Evolutionary conservation across 2,329 filamentous ascomycete genomes (phyloP).

Genomic region (Arthrocladium fulminans): DNA sequence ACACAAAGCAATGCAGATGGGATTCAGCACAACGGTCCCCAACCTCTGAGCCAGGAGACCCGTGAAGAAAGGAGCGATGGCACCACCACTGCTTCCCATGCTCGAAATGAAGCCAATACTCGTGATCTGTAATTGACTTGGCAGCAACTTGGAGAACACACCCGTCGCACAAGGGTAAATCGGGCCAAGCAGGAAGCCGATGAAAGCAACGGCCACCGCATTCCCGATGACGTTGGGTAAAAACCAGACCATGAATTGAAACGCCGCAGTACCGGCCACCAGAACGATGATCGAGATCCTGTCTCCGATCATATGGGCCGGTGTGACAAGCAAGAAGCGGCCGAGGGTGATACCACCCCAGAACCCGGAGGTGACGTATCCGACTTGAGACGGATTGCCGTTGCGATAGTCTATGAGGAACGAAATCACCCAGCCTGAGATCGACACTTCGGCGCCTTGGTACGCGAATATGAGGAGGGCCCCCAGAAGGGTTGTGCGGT

Average conservation of each 20-base stretch:
- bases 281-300: conserved; percentile 58
- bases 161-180: conserved; percentile 59
- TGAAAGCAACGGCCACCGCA: conserved; percentile 56
- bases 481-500: conserved; percentile 58
- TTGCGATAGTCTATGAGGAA: conserved; percentile 67
- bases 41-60: conserved; percentile 40
- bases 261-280: conserved; percentile 51
- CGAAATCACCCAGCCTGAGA: conserved; percentile 79
- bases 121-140: conserved; percentile 32
- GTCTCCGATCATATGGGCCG: conserved; percentile 61
- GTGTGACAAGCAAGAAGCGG: conserved; percentile 60
- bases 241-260: conserved; percentile 70
- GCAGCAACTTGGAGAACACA: conserved; percentile 27
- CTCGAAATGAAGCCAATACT: conserved; percentile 33
- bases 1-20: conserved; percentile 48
- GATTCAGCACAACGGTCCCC: conserved; percentile 43
- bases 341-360: conserved; percentile 67
- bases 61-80: conserved; percentile 39
- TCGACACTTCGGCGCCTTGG: conserved; percentile 74
- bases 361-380: conserved; percentile 63
- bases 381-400: conserved; percentile 61
- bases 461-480: conserved; percentile 79
- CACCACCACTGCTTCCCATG: conserved; percentile 36
- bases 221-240: conserved; percentile 66
- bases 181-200: conserved; percentile 68